phyloP scores from a whole-genome alignment of 169 alveolate species.

The Plasmodium sp. region DNA sequence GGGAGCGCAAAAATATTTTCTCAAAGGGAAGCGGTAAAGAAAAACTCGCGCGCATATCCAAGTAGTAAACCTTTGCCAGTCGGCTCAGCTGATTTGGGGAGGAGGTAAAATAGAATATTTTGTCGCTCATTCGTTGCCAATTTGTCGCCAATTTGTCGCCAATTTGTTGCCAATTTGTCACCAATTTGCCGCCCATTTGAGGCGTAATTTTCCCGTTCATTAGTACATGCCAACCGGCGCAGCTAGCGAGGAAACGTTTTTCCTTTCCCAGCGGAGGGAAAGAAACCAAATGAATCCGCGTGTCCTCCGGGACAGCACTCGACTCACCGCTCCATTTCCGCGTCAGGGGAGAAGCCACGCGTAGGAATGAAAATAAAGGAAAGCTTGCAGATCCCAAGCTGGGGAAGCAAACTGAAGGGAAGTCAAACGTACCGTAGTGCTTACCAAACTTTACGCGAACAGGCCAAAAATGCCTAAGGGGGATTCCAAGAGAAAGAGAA shows the following conservation, averaged over 20 bases:
- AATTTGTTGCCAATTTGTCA: neutral
- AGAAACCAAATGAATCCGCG: neutral
- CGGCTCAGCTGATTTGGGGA: neutral
- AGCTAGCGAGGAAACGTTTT: neutral
- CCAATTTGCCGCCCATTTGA: neutral
- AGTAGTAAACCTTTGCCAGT: neutral
- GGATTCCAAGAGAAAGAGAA: neutral
- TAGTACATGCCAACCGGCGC: neutral
- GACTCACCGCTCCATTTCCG: neutral
- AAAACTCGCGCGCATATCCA: neutral
- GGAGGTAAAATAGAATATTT: neutral
- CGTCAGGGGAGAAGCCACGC: neutral
- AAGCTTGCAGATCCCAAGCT: neutral
- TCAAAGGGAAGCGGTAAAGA: neutral
- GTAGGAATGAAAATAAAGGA: neutral
- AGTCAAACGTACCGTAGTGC: neutral
- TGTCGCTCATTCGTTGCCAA: too few species aligned
- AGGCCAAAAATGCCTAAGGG: neutral
- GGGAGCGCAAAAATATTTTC: neutral
- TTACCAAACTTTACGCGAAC: neutral
- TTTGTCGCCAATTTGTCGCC: neutral
- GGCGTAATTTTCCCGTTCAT: neutral
- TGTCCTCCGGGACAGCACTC: neutral
- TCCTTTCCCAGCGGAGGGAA: neutral
- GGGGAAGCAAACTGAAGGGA: neutral